These are phyloP conservation scores for Selaginella moellendorffii DNA, from an alignment of 75 land plant genomes.

Conservation along the genomic window DNA sequence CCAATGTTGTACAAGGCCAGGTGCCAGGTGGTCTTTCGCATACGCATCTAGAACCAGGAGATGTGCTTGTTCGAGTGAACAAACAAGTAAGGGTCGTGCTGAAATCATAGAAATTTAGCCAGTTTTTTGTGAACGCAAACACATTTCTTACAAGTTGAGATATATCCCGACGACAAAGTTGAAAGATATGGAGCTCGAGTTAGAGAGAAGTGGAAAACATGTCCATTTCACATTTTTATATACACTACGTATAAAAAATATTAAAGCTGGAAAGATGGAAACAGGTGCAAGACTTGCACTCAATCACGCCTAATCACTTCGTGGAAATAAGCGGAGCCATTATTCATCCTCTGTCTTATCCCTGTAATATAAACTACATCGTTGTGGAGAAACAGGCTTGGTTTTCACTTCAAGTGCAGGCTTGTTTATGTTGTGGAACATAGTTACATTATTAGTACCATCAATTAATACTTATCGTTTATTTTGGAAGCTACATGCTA, in stretches of 20 bases:
- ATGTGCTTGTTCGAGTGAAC: conserved; percentile 65
- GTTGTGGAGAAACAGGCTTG: conserved; percentile 86
- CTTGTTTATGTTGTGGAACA: too few relatives aligned
- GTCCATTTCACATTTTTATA: conserved; percentile 38
- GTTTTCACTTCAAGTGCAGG: conserved; percentile 53
- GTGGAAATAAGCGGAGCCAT: conserved; percentile 90
- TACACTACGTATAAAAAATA: too few relatives aligned
- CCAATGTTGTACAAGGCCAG: conserved; percentile 14
- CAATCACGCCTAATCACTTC: conserved; percentile 77
- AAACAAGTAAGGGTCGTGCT: conserved; percentile 55
- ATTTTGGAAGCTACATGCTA: conserved; percentile 61
- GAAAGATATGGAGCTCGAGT: conserved; percentile 37
- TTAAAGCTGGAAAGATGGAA: conserved; percentile 49
- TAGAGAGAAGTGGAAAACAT: conserved; percentile 70
- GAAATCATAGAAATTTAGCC: too few relatives aligned
- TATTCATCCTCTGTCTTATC: conserved; percentile 80
- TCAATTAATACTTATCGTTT: too few relatives aligned
- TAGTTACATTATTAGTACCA: too few relatives aligned
- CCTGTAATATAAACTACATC: conserved; percentile 72
- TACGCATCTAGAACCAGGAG: conserved; percentile 74
- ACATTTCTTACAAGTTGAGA: conserved; percentile 67
- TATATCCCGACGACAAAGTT: conserved; percentile 69
- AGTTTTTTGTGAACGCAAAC: conserved; percentile 50
- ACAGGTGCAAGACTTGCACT: too few relatives aligned
- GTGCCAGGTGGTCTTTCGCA: conserved; percentile 90